A percentile compares a stretch with the other conserved stretches of the same genome.
These are phyloP conservation scores for Globisporangium orthogonon DNA, from an alignment of 352 stramenopile species.

Conservation along the genomic window DNA sequence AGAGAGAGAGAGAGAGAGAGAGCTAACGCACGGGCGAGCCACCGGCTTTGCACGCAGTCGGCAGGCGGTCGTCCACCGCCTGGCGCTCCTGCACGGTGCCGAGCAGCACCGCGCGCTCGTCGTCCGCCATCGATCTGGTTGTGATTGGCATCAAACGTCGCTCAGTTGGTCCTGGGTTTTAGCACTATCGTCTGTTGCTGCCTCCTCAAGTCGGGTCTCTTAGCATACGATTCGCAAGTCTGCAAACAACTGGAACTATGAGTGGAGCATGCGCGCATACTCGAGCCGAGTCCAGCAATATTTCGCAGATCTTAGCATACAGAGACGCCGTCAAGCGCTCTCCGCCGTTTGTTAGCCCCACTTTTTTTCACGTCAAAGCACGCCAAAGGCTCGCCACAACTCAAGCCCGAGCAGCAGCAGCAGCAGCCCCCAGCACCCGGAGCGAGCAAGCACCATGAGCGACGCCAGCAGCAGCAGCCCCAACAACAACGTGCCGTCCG, in stretches of 20 bases:
- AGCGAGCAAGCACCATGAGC: slow-evolving; percentile 4
- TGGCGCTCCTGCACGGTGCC: slow-evolving; percentile 64
- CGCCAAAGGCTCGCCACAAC: not conserved
- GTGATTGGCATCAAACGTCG: not conserved
- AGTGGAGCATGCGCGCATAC: not conserved
- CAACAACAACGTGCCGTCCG: slow-evolving; percentile 66
- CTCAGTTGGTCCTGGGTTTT: not conserved
- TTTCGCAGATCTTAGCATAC: not conserved
- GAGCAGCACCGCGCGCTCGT: slow-evolving; percentile 57
- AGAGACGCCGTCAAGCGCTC: not conserved
- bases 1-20: not conserved
- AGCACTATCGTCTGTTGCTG: not conserved
- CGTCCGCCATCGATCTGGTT: slow-evolving; percentile 18
- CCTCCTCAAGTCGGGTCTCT: not conserved
- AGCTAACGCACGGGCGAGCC: slow-evolving; percentile 49
- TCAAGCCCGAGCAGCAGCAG: slow-evolving; percentile 15
- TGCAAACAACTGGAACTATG: not conserved
- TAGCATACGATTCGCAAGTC: not conserved
- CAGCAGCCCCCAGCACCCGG: not conserved
- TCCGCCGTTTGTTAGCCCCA: not conserved
- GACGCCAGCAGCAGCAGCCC: slow-evolving; percentile 18
- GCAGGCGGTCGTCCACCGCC: slow-evolving; percentile 52
- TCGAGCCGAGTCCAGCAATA: not conserved
- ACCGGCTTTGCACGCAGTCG: slow-evolving; percentile 73
- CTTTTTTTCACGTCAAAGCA: slow-evolving; percentile 3